Percentiles rank a stretch among this genome's conserved stretches.
These are phyloP conservation scores for Apophysomyces elegans DNA, from an alignment of 371 early-diverging fungal genomes.

Conservation along the genomic window DNA sequence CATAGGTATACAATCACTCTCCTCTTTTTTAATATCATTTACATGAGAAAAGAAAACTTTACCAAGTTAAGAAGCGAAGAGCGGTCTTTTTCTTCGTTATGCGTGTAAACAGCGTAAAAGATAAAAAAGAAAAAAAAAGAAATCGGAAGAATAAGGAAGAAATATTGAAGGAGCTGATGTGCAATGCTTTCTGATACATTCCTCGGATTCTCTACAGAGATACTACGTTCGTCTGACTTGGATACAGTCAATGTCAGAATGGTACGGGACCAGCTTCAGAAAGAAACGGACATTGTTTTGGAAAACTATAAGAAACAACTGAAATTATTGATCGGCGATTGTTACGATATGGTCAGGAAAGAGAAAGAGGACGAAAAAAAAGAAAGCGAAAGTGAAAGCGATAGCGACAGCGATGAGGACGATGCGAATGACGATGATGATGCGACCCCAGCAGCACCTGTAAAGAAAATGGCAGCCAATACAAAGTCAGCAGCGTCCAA, in stretches of 20 bases:
- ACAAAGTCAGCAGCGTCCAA: too few relatives aligned
- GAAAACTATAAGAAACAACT: constrained; percentile 38
- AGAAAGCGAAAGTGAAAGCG: neutral
- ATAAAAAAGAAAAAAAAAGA: too few relatives aligned
- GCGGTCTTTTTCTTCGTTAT: neutral
- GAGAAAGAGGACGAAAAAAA: neutral
- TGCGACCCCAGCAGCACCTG: too few relatives aligned
- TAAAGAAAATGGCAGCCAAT: too few relatives aligned
- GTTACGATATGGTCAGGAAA: constrained; percentile 26
- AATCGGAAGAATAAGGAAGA: too few relatives aligned
- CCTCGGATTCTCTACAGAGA: constrained; percentile 23
- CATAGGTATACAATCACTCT: constrained; percentile 8
- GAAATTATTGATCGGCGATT: constrained; percentile 36
- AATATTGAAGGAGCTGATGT: too few relatives aligned
- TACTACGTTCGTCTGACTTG: constrained; percentile 53
- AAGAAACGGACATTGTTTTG: constrained; percentile 35
- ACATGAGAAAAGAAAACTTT: neutral
- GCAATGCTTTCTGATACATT: neutral
- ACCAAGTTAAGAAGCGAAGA: too few relatives aligned
- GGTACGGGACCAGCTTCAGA: constrained; percentile 53
- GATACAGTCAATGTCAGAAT: constrained; percentile 50
- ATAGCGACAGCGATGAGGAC: neutral
- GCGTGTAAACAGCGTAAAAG: neutral
- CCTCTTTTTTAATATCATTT: too few relatives aligned
- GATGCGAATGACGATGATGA: neutral